Percentiles rank a stretch among this genome's conserved stretches.
Conservation (phyloP, 345 rosid genomes). For the Jatropha curcas region DNA sequence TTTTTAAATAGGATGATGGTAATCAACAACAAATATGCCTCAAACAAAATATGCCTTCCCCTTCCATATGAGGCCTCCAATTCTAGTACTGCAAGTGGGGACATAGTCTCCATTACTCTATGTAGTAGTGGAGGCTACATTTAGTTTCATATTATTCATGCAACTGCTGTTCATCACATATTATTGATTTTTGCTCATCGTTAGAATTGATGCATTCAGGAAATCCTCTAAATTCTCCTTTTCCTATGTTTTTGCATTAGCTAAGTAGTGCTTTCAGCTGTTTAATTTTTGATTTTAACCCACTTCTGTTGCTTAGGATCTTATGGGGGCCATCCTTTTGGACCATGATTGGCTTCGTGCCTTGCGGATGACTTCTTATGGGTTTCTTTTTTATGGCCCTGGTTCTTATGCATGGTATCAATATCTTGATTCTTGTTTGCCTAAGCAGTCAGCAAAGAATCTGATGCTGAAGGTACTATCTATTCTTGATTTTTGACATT, state of each 20-base stretch:
- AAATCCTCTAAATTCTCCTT: background rate
- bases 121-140: background rate
- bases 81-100: background rate
- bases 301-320: slow-evolving; percentile 38
- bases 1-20: too few relatives aligned
- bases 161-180: background rate
- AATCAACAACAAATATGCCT: background rate
- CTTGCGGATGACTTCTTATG: slow-evolving; percentile 85
- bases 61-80: background rate
- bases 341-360: slow-evolving; percentile 89
- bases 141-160: background rate
- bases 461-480: slow-evolving; percentile 62
- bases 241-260: slow-evolving; percentile 17
- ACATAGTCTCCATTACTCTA: background rate
- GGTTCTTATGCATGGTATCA: slow-evolving; percentile 91
- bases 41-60: background rate
- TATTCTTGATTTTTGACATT: slow-evolving; percentile 3
- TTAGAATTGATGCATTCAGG: slow-evolving; percentile 1
- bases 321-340: slow-evolving; percentile 39
- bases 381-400: slow-evolving; percentile 87
- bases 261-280: slow-evolving; percentile 3
- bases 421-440: slow-evolving; percentile 68
- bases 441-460: slow-evolving; percentile 63
- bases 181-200: background rate
- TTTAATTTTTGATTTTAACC: slow-evolving; percentile 25